phyloP scores from a whole-genome alignment of 148 eudicot genomes.

The Arbutus unedo region DNA sequence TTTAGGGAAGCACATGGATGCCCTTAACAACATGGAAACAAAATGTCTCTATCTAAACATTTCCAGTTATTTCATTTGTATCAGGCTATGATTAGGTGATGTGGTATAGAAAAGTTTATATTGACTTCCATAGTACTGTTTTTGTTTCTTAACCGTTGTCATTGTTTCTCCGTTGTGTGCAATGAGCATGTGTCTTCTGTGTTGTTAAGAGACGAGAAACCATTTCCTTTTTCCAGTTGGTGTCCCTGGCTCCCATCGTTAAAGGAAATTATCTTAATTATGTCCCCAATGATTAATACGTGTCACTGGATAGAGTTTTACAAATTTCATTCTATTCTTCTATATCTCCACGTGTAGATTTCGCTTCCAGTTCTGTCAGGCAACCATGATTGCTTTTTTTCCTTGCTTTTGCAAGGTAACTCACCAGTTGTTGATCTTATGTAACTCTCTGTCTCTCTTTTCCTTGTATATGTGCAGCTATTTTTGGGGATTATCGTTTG shows the following conservation, averaged over 20 bases:
- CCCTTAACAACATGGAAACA: not conserved
- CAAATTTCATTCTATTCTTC: not conserved
- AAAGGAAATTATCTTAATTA: not conserved
- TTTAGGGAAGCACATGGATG: not conserved
- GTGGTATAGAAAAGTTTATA: not conserved
- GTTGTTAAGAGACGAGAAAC: not conserved
- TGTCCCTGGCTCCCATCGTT: not conserved
- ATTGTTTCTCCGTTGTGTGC: conserved; percentile 8
- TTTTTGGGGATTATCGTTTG: conserved; percentile 90
- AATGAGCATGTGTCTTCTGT: not conserved
- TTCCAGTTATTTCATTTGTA: not conserved
- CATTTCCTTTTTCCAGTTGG: not conserved
- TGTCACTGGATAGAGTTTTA: not conserved
- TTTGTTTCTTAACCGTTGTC: not conserved
- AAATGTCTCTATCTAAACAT: not conserved
- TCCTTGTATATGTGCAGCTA: conserved; percentile 53
- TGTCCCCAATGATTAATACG: not conserved
- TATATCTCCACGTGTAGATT: not conserved
- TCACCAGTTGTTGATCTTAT: not conserved
- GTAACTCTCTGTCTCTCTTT: not conserved
- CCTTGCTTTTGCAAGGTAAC: not conserved
- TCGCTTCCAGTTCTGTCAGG: not conserved
- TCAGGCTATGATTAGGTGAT: not conserved
- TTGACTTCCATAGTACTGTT: not conserved
- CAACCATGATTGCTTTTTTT: not conserved